phyloP scores from a whole-genome alignment of 31 red algal genomes.

The Odonthalia washingtoniensis region DNA sequence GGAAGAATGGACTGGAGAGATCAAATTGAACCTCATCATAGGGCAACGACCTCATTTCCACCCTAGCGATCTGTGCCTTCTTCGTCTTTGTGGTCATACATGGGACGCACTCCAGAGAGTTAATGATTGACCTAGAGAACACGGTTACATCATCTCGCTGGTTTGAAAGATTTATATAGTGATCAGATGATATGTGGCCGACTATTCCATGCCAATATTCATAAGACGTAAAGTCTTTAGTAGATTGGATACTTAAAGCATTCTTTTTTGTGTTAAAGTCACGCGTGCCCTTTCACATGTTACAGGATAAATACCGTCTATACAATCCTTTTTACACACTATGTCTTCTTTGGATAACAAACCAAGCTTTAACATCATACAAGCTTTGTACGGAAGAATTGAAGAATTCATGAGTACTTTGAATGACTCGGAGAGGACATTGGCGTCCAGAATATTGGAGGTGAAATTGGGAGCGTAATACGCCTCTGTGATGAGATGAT shows the following conservation, averaged over 20 bases:
- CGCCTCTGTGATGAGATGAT: background rate
- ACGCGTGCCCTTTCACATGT: too few species aligned
- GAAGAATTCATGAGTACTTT: background rate
- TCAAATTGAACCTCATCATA: too few species aligned
- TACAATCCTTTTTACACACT: too few species aligned
- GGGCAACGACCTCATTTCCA: background rate
- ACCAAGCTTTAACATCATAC: background rate
- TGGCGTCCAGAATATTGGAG: background rate
- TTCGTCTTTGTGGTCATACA: background rate
- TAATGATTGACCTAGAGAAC: background rate
- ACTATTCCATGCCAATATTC: slow-evolving; percentile 2
- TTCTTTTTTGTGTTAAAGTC: too few species aligned
- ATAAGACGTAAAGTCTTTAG: too few species aligned
- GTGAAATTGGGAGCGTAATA: background rate
- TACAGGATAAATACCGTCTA: too few species aligned
- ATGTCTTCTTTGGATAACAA: too few species aligned
- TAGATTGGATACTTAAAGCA: too few species aligned
- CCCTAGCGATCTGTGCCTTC: background rate
- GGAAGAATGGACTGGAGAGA: slow-evolving; percentile 19
- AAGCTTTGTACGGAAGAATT: background rate
- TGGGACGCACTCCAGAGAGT: too few species aligned
- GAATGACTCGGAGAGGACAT: background rate
- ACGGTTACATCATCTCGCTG: background rate
- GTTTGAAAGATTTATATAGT: background rate
- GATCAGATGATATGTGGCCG: background rate